Base-by-base conservation (phyloP, 306 rosid genomes). In the Fragaria ananassa region DNA sequence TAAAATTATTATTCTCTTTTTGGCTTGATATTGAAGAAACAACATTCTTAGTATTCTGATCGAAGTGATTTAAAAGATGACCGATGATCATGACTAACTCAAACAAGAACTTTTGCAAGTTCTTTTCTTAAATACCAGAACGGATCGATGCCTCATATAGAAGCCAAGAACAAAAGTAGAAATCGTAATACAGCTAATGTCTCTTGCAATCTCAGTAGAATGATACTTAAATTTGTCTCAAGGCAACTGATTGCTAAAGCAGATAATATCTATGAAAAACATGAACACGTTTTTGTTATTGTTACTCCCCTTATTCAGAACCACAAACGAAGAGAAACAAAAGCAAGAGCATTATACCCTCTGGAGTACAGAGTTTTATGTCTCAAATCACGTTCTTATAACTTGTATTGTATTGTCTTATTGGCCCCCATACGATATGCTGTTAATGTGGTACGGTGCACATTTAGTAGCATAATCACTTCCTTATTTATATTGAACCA, bases 41-140 rank as follows among this genome's bases (percentile, higher is more conserved):
- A 39, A 23, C 42, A 37, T 35, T 76, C 54, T 11, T 44, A 49
- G 13, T 68, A n/a, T 57, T 3, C 39, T 4, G 45, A 8, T 42
- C 41, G 7, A 17, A 75, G 23, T 49, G 12, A 3, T 61, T 8
- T 51, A 62, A 37, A 71, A 53, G 69, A 31, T 34, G 45, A 31
- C 62, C 17, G 42, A 71, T 64, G 71, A 83, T 69, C 67, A 65
- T 47, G 81, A 75, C 74, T 37, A 23, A 57, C 78, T 57, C 71
- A 53, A n/a, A 15, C 35, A 75, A 79, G 18, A 83, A 77, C 14
- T 57, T 53, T 45, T 4, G 27, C 6, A 44, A 65, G 56, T 37
- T 71, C 19, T 27, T 66, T 27, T 11, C 65, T 19, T 13, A 27
- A 25, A 58, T 58, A 19, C 45, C 4, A 41, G 35, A 29, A 57